Evolutionary conservation across 768 basidiomycete genomes (phyloP).

Genomic region (Agrocybe praecox): DNA sequence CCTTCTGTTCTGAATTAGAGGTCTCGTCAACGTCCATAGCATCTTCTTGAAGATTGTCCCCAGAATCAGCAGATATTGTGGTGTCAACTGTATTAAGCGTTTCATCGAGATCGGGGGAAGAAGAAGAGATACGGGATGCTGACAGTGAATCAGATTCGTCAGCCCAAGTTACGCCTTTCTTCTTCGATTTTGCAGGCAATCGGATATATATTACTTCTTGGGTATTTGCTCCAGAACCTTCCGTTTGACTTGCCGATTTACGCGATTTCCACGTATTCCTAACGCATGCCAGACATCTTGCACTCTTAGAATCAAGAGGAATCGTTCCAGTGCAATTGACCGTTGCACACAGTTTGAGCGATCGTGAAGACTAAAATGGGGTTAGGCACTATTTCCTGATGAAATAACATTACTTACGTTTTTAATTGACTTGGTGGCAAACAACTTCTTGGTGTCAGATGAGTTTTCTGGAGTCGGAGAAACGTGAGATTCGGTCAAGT

Average conservation of each 20-base stretch:
- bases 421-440: neutral
- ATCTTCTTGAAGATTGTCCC: too few species aligned
- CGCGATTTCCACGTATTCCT: conserved; percentile 16
- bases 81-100: too few species aligned
- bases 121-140: neutral
- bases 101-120: too few species aligned
- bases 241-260: neutral
- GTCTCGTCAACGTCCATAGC: neutral
- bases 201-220: neutral
- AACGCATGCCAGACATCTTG: conserved; percentile 17
- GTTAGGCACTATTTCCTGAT: neutral
- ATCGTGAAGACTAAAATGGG: conserved; percentile 3
- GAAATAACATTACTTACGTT: conserved; percentile 1
- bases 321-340: conserved; percentile 19
- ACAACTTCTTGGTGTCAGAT: neutral
- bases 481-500: neutral
- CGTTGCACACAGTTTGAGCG: conserved; percentile 21
- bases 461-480: neutral
- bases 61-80: too few species aligned
- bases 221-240: neutral
- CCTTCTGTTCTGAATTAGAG: neutral
- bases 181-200: conserved; percentile 11
- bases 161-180: conserved; percentile 38
- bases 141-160: conserved; percentile 17
- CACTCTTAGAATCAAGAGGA: conserved; percentile 12